Evolutionary conservation across 371 early-diverging fungal species (phyloP), one percentile per base, ranked within the genome.

Genomic region (Zychaea mexicana): DNA sequence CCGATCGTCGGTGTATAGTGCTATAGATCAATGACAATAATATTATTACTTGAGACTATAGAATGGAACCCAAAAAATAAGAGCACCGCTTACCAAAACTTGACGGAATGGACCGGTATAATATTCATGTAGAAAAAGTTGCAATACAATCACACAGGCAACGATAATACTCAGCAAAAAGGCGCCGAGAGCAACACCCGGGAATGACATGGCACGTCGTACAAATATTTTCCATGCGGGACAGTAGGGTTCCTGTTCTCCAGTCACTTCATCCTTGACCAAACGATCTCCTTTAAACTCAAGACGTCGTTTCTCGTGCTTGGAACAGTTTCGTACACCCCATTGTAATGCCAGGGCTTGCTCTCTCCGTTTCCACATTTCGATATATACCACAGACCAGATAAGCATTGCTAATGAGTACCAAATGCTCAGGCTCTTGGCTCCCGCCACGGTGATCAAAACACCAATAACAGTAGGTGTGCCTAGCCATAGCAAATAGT

Each of bases 281-380:
- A 78, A 70, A 13, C 62, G 74, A 33, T 92, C 89, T 7, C 90
- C 88, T 31, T 81, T 81, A 70, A 92, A 96, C 39, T 77, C 83
- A 0, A 90, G 81, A 7, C 94, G 83, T 49, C 82, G 73, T 64
- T 73, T 78, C 68, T 90, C 90, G 38, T 86, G 73, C 33, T 81
- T 82, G 22, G 87, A 85, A 42, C 76, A 87, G 68, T 90, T 82
- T 22, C 82, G 83, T 10, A 91, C 88, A 28, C 90, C 90, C 96
- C 96, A 95, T 69, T 71, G 74, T 13, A 85, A 79, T 0, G 95
- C 89, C 54, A 93, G 74, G 31, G 88, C 85, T 9, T 78, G 65
- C 67, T 94, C 88, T 42, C 87, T 87, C 27, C 92, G 85, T 52
- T 85, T 86, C 96, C 96, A 96, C 61, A 82, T 79, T 64, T 91